Conservation (phyloP, 129 eudicot genomes). For the Pseudognaphalium luteoalbum region DNA sequence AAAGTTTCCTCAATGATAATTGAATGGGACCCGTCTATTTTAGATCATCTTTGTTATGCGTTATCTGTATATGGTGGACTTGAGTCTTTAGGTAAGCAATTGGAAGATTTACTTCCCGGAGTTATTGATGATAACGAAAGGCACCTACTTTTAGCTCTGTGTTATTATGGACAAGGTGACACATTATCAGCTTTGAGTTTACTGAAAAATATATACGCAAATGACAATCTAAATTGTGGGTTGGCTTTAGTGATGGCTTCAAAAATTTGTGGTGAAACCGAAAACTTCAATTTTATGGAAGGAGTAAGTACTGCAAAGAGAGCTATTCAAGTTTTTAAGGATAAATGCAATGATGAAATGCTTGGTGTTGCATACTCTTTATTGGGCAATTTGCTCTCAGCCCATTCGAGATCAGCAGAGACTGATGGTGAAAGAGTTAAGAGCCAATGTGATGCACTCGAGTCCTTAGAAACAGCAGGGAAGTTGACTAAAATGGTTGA, state of each 20-base stretch:
- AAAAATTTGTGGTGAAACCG: slow-evolving; percentile 50
- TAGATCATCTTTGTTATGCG: slow-evolving; percentile 80
- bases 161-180: slow-evolving; percentile 69
- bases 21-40: slow-evolving; percentile 76
- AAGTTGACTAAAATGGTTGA: slow-evolving; percentile 58
- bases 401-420: slow-evolving; percentile 34
- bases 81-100: slow-evolving; percentile 51
- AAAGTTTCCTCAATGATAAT: slow-evolving; percentile 49
- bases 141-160: slow-evolving; percentile 65
- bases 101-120: slow-evolving; percentile 70
- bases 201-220: slow-evolving; percentile 41
- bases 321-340: slow-evolving; percentile 47
- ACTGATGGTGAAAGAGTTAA: slow-evolving; percentile 54
- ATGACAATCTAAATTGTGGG: slow-evolving; percentile 39
- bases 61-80: slow-evolving; percentile 62
- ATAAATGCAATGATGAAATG: slow-evolving; percentile 42
- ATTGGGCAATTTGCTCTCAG: slow-evolving; percentile 65
- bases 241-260: slow-evolving; percentile 64
- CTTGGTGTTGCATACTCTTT: slow-evolving; percentile 52
- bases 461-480: slow-evolving; percentile 62
- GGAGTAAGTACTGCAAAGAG: slow-evolving; percentile 55
- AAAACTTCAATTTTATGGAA: slow-evolving; percentile 38
- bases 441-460: slow-evolving; percentile 61
- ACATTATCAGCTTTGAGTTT: slow-evolving; percentile 53
- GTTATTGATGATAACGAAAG: slow-evolving; percentile 50